Conservation (phyloP, 495 filamentous ascomycete genomes). For the Neurospora sp. region DNA sequence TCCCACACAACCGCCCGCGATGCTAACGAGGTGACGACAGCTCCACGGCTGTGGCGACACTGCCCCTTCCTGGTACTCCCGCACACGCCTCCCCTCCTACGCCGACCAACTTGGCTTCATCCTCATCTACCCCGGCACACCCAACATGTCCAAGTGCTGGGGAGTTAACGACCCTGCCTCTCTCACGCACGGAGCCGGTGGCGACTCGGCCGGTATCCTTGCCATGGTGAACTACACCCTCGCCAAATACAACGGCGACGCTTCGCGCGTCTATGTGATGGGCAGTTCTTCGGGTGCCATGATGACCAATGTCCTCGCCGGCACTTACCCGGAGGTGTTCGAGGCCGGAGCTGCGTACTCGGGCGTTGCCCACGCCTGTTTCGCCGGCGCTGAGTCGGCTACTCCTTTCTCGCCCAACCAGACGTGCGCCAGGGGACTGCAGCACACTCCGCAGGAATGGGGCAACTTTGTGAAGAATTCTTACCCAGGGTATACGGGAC, state of each 20-base stretch:
- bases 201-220: constrained; percentile 43
- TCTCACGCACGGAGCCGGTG: constrained; percentile 43
- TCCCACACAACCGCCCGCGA: not conserved
- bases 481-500: constrained; percentile 44
- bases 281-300: constrained; percentile 46
- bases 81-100: constrained; percentile 26
- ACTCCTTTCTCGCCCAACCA: constrained; percentile 35
- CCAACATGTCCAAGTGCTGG: constrained; percentile 45
- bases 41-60: constrained; percentile 30
- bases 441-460: constrained; percentile 41
- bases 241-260: constrained; percentile 36
- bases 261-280: constrained; percentile 38
- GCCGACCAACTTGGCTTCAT: constrained; percentile 44
- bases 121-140: constrained; percentile 41
- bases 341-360: constrained; percentile 45
- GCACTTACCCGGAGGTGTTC: constrained; percentile 49
- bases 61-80: constrained; percentile 22
- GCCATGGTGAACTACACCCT: constrained; percentile 47
- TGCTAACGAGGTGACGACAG: constrained; percentile 6
- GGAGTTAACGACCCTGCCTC: constrained; percentile 37
- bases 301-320: constrained; percentile 52
- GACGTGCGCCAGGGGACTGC: constrained; percentile 42
- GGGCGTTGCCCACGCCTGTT: constrained; percentile 44
- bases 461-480: constrained; percentile 37
- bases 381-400: constrained; percentile 20